Conservation (phyloP, 1,139 yeast genomes). For the Wickerhamomyces sp. region DNA sequence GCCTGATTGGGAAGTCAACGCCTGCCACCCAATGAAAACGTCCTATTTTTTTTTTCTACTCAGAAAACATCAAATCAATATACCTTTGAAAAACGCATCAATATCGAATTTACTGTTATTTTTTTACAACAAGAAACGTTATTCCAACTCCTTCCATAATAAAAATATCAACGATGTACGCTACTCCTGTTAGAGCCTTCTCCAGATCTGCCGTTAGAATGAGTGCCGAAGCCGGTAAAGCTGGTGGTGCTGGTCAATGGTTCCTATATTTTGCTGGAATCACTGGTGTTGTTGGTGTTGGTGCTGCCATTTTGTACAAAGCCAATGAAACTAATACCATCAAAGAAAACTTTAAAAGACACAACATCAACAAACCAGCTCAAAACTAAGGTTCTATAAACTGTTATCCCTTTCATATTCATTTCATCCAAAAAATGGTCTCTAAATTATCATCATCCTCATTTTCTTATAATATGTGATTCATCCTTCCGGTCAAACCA, state of each 20-base stretch:
- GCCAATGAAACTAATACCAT: constrained; percentile 19
- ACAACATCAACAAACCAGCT: constrained; percentile 14
- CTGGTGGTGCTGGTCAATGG: constrained; percentile 20
- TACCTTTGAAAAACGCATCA: background rate
- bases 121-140: too few species aligned
- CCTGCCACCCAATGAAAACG: constrained; percentile 5
- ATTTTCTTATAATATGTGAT: too few species aligned
- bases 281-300: constrained; percentile 15
- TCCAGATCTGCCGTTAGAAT: constrained; percentile 20
- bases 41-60: background rate
- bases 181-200: constrained; percentile 23
- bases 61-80: background rate
- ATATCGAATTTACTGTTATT: too few species aligned
- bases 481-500: too few species aligned
- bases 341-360: constrained; percentile 15
- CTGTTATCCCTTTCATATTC: background rate
- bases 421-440: background rate
- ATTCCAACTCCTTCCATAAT: too few species aligned
- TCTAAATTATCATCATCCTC: background rate
- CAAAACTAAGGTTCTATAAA: background rate
- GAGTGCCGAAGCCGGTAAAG: constrained; percentile 11
- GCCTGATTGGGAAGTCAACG: constrained; percentile 13
- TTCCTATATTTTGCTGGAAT: constrained; percentile 21
- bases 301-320: constrained; percentile 22
- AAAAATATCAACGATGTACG: constrained; percentile 14